phyloP scores from a whole-genome alignment of 345 rosid genomes.

The Eucalyptus sideroxylon region DNA sequence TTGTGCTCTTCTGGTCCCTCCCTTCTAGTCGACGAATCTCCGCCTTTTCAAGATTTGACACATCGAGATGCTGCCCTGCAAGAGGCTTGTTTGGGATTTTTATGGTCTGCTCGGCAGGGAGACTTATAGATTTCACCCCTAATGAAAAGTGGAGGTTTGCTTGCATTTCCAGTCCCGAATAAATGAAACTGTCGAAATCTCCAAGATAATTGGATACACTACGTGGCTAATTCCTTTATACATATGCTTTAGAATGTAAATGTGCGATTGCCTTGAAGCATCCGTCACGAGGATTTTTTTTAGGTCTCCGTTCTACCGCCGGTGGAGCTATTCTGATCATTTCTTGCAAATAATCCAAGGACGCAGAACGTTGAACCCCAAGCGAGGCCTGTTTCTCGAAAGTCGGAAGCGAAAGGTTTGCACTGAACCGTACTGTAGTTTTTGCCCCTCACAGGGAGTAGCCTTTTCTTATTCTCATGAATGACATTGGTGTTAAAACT shows the following conservation, averaged over 20 bases:
- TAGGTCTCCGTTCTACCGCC: background rate
- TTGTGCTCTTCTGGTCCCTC: background rate
- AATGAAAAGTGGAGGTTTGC: background rate
- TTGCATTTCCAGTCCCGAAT: background rate
- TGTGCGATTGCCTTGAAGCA: background rate
- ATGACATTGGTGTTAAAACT: background rate
- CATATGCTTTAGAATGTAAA: background rate
- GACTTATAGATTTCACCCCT: background rate
- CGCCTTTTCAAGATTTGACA: background rate
- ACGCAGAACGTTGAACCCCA: background rate
- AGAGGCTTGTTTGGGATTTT: background rate
- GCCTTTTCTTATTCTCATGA: background rate
- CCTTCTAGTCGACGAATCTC: background rate
- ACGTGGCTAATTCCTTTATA: background rate
- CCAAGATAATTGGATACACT: background rate
- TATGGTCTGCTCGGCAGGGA: background rate
- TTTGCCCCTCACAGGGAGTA: background rate
- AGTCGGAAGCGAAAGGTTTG: background rate
- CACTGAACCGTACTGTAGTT: background rate
- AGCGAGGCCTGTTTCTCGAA: background rate
- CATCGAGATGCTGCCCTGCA: background rate
- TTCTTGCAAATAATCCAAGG: background rate
- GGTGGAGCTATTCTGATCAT: background rate
- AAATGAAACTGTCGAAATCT: background rate
- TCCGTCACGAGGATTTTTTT: background rate